Conservation (phyloP, 78 protist species). For the Chrysochromulina parva region DNA sequence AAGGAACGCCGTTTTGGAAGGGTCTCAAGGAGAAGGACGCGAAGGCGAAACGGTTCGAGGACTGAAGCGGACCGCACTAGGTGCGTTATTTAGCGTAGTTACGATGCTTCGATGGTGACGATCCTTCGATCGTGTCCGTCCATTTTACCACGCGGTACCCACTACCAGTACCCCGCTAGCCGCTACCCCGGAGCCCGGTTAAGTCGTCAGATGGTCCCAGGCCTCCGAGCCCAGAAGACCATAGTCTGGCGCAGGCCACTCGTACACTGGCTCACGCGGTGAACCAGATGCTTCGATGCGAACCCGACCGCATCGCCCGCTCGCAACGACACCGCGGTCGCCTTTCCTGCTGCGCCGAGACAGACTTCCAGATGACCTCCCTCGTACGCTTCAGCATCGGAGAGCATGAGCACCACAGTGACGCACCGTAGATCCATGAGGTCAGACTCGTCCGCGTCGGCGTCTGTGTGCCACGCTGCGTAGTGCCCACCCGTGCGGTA, state of each 20-base stretch:
- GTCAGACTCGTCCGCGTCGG: neutral
- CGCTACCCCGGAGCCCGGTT: too few relatives aligned
- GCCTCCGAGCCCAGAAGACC: constrained; percentile 15
- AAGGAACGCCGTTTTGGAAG: too few relatives aligned
- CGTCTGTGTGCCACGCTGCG: constrained; percentile 6
- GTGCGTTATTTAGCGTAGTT: too few relatives aligned
- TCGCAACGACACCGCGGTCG: neutral
- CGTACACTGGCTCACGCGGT: neutral
- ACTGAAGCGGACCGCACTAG: too few relatives aligned
- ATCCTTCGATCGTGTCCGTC: too few relatives aligned
- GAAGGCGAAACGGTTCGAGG: too few relatives aligned
- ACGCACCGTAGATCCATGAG: neutral
- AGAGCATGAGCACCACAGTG: constrained; percentile 4
- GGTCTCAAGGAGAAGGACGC: too few relatives aligned
- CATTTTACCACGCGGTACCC: too few relatives aligned
- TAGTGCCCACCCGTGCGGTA: neutral
- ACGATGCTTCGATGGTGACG: too few relatives aligned
- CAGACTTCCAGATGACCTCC: neutral
- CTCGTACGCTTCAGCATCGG: neutral
- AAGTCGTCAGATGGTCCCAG: too few relatives aligned
- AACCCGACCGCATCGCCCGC: constrained; percentile 18
- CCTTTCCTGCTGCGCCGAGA: neutral
- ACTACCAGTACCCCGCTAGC: too few relatives aligned
- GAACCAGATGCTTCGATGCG: neutral
- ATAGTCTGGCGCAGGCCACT: neutral